Evolutionary conservation across 106 monocot species (phyloP), one percentile per base, ranked within the genome.

Genomic region (Dendrobium huoshanense): DNA sequence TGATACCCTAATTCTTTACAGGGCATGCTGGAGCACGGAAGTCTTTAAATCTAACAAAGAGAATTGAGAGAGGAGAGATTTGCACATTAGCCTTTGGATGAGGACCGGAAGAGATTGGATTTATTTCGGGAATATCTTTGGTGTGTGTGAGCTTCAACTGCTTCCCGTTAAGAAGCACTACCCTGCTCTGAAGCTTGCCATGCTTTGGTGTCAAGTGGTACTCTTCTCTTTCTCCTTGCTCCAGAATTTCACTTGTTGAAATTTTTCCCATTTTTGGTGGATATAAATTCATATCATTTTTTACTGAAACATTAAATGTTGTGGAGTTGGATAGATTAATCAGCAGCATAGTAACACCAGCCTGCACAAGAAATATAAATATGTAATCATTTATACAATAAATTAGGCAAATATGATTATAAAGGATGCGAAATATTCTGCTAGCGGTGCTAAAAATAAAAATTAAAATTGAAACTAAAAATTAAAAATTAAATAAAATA

Each of bases 161-260:
- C n/a, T 55, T 78, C n/a, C 89, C 92, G 19, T 92, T 92, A 13
- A 92, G 87, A 20, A 89, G 82, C 87, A 92, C 59, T 9, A 78
- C 85, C 15, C 59, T 83, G 47, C 89, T 92, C 58, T 70, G 64
- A 49, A 85, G 81, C 19, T 84, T 43, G 2, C 89, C 89, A 43
- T 83, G 82, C 67, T 86, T 84, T 9, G 82, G 84, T 4, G 85
- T 89, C 78, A 92, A 77, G 55, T 82, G 86, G 37, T 92, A 92
- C 40, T 73, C 80, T 54, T 83, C 83, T 75, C 83, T 86, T 33
- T 44, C 20, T 68, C 86, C 82, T 72, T 68, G 5, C 31, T 15
- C 61, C 13, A 19, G 2, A 9, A 33, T 7, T 41, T 27, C 18
- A 9, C 9, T 2, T 19, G 18, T 5, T 18, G 80, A 72, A 29